These are phyloP conservation scores for Lithohypha guttulata DNA, from an alignment of 2,329 filamentous ascomycete species.

Conservation along the genomic window DNA sequence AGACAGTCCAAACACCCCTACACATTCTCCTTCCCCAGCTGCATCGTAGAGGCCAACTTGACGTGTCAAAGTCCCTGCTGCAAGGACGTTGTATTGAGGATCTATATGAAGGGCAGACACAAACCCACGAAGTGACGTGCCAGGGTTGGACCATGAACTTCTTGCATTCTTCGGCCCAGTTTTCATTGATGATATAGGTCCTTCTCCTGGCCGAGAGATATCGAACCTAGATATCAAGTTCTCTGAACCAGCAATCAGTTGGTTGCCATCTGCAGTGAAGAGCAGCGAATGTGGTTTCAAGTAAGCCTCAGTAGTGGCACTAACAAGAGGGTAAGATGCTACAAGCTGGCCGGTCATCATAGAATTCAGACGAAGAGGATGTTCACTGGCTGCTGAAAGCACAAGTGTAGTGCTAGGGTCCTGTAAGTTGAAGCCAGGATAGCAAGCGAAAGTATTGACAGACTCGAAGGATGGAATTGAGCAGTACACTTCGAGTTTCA, in stretches of 20 bases:
- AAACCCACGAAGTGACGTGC: constrained; percentile 42
- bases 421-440: constrained; percentile 44
- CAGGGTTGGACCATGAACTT: constrained; percentile 11
- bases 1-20: constrained; percentile 41
- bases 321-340: constrained; percentile 45
- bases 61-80: constrained; percentile 48
- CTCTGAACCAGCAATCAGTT: constrained; percentile 48
- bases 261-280: constrained; percentile 39
- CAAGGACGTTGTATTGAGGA: constrained; percentile 36
- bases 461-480: constrained; percentile 37
- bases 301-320: constrained; percentile 46
- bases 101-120: constrained; percentile 43
- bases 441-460: constrained; percentile 43
- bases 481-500: constrained; percentile 37
- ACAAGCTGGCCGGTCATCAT: constrained; percentile 39
- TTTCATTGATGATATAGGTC: constrained; percentile 35
- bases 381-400: constrained; percentile 42
- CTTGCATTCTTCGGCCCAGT: constrained; percentile 34
- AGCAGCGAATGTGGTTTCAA: constrained; percentile 44
- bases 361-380: constrained; percentile 48
- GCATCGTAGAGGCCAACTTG: constrained; percentile 46
- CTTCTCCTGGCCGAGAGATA: constrained; percentile 36
- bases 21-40: constrained; percentile 37
- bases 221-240: constrained; percentile 48
- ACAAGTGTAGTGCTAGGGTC: constrained; percentile 40